Percentiles rank a stretch among this genome's conserved stretches.
Evolutionary conservation across 176 grass and related monocot species (phyloP).

Genomic region (Triticum dicoccoides): DNA sequence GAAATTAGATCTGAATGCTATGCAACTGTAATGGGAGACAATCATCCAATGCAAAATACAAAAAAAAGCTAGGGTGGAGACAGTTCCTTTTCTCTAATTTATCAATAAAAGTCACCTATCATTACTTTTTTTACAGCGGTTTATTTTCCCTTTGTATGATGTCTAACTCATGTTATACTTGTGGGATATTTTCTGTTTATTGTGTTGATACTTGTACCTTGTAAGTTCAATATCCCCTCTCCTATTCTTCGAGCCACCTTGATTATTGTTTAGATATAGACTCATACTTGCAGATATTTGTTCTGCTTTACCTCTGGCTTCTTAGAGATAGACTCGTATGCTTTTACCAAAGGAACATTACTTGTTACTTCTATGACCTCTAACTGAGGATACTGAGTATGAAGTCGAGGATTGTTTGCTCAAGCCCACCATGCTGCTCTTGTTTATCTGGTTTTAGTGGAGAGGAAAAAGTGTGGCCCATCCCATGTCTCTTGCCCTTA

Average conservation of each 20-base stretch:
- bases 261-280: neutral
- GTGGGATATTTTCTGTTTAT: neutral
- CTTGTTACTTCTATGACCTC: neutral
- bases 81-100: neutral
- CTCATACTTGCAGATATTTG: neutral
- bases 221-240: neutral
- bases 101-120: neutral
- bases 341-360: slow-evolving; percentile 8
- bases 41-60: neutral
- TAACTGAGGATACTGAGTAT: neutral
- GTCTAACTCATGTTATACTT: neutral
- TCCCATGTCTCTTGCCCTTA: neutral
- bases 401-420: neutral
- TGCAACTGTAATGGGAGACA: neutral
- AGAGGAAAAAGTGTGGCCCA: neutral
- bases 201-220: neutral
- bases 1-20: neutral
- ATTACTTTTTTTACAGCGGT: neutral
- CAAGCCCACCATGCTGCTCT: neutral
- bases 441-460: neutral
- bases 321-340: neutral
- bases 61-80: neutral
- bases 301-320: neutral
- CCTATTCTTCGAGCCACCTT: neutral
- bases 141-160: neutral